These are phyloP conservation scores for Mycosphaerelloides madeirae DNA, from an alignment of 2,329 filamentous ascomycete genomes.

Conservation along the genomic window DNA sequence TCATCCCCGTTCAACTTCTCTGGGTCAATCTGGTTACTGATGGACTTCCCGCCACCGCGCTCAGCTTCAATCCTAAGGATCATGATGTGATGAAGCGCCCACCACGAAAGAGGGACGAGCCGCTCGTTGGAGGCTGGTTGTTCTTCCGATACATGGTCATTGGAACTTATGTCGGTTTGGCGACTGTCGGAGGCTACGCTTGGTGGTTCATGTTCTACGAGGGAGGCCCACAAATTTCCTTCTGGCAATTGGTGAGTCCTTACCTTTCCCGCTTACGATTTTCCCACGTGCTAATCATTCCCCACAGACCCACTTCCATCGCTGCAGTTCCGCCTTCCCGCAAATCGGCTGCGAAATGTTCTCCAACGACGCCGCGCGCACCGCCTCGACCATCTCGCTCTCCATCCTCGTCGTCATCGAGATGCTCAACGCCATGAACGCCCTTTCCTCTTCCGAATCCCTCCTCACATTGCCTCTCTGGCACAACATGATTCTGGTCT, in stretches of 20 bases:
- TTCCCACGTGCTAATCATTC: background rate
- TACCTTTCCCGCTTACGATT: background rate
- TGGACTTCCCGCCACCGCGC: conserved; percentile 87
- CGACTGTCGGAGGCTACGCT: conserved; percentile 95
- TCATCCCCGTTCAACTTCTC: conserved; percentile 93
- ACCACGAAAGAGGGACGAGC: conserved; percentile 86
- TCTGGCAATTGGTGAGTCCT: conserved; percentile 67
- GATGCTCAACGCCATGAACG: conserved; percentile 99
- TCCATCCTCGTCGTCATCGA: conserved; percentile 93
- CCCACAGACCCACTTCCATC: conserved; percentile 74
- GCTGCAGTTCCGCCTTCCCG: conserved; percentile 77
- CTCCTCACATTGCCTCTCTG: conserved; percentile 90
- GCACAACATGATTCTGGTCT: conserved; percentile 98
- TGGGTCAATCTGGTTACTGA: conserved; percentile 99
- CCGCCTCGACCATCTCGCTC: conserved; percentile 87
- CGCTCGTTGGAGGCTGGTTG: conserved; percentile 88
- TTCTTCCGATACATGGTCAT: conserved; percentile 98
- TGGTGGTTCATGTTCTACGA: conserved; percentile 99
- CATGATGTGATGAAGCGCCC: conserved; percentile 94
- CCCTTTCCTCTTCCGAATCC: conserved; percentile 89
- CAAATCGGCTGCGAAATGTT: conserved; percentile 94
- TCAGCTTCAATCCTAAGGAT: conserved; percentile 98
- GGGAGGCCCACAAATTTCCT: conserved; percentile 83
- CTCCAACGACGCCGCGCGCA: conserved; percentile 74
- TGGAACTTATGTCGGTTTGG: conserved; percentile 87